Base-by-base conservation (phyloP, 371 early-diverging fungal species). In the Capillidium rhysosporum region DNA sequence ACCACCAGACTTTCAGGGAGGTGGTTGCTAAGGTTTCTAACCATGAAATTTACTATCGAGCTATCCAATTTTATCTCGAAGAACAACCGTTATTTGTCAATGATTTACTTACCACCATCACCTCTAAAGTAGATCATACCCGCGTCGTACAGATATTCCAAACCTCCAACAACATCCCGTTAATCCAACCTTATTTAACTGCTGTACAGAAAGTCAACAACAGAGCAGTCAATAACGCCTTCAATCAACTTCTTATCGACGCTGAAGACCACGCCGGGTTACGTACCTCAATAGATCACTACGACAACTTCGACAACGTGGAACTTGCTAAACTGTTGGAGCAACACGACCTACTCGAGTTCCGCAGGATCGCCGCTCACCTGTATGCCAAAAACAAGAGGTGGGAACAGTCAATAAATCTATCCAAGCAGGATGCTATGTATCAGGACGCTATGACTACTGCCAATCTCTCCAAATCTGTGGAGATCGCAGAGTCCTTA, bases 371-470 rank as follows among this genome's bases (percentile, higher is more conserved):
- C 57, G 86, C 93, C 9, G 90, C 95, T 0, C 88, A 86, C 58
- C 68, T 97, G 51, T 95, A 91, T 77, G 89, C 79, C 68, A 79
- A 72, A 57, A 92, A 90, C 77, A 84, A 85, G 66, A 81, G 89
- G 57, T 97, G 93, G 92, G 76, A 80, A 65, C 89, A 94, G 67
- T 89, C 93, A 3, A 81, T 97, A 65, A 76, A 80, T 14, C 72
- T 97, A 52, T 93, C 92, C 26, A 93, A 94, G 74, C 82, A 90
- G 69, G 95, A 97, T 64, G 74, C 83, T 52, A 75, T 94, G 38
- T 95, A 81, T 76, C 89, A 87, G 73, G 98, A 97, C 63, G 92
- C 94, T 1, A 93, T 96, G 84, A 90, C 92, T 48, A 92, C 96
- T 0, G 98, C 93, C 14, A 83, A 86, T 4, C 85, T 81, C 58